Evolutionary conservation across 1,284 basidiomycete species (phyloP), one percentile per base, ranked within the genome.

Genomic region (Rhodofomes roseus): DNA sequence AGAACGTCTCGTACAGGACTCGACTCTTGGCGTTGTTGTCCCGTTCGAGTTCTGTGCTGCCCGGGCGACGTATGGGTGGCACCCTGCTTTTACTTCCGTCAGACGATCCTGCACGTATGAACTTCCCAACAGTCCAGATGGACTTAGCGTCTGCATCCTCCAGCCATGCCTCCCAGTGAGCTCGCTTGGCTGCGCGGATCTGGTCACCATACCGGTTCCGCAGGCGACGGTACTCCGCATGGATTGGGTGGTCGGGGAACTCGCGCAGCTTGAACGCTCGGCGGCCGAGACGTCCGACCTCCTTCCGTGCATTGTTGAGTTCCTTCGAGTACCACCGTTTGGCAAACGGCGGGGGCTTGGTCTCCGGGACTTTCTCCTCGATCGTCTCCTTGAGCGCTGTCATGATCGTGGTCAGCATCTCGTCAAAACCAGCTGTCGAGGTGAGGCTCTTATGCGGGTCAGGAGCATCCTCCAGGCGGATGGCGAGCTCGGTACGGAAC

Each of bases 161-260:
- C 0, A 79, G 62, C 68, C 68, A 79, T 1, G 72, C 68, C 1
- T 63, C 55, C 75, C 75, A 77, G 62, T 72, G 71, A n/a, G 75
- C 64, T 0, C 61, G 60, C 53, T 77, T 80, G 0, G 68, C 65
- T 6, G 52, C 40, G 16, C 58, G 22, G 18, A 79, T 73, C 16
- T 53, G 56, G 22, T 73, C 60, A 1, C 58, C 55, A 57, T 78
- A 79, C 8, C 54, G 31, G 53, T 73, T 74, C 2, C 63, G 31
- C 7, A 29, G 55, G 7, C 39, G 22, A 1, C 63, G 52, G 54
- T 57, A 66, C 50, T 70, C 63, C n/a, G 59, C 48, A 54, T 75
- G 73, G 0, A 57, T n/a, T 0, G 64, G 67, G 62, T 78, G 66
- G 0, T 14, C 0, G 1, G 65, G 60, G 71, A 71, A 9, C 64